Evolutionary conservation across 495 filamentous ascomycete species (phyloP), one percentile per base, ranked within the genome.

Genomic region (Bacidia gigantensis): DNA sequence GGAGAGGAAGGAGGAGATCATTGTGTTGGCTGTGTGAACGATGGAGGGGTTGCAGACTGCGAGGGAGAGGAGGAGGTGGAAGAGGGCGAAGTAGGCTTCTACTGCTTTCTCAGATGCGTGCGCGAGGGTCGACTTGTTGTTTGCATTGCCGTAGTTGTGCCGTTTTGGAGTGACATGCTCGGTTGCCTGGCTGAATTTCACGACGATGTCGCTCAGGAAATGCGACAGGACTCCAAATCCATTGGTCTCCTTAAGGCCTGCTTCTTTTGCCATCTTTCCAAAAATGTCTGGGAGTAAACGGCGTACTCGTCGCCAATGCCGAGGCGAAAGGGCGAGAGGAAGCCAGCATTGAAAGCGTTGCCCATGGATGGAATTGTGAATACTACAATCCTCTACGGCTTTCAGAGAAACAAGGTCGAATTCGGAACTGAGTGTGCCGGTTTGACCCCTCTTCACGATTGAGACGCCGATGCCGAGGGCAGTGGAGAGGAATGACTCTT

Each of bases 41-140:
- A 65, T 58, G 2, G 38, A n/a, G 0, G 46, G 50, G 2, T 60
- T 25, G 11, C 59, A 59, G 9, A 49, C 56, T 11, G 63, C 57
- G 9, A 62, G 43, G 56, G 71, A 75, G 18, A 77, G 61, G 2
- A 77, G 63, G 0, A 77, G 58, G 56, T 76, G 74, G 58, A 73
- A 75, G 24, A 75, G 68, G 42, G 72, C 69, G 55, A 77, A 75
- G 61, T 77, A 75, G 0, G 69, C 68, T 50, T 75, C 69, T 7
- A 77, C 71, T 2, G 72, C 73, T 58, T 74, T 75, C 51, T 75
- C 73, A 0, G 69, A 72, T 0, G 72, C 72, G 29, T 73, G 70
- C 0, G 58, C 67, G 23, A 75, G 64, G 2, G 67, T 70, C 70
- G 41, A 64, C 67, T 1, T 29, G 26, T 22, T 43, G 56, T 7